A percentile compares a stretch with the other conserved stretches of the same genome.
Evolutionary conservation across 768 basidiomycete genomes (phyloP).

Genomic region (Auriscalpium microsporum): DNA sequence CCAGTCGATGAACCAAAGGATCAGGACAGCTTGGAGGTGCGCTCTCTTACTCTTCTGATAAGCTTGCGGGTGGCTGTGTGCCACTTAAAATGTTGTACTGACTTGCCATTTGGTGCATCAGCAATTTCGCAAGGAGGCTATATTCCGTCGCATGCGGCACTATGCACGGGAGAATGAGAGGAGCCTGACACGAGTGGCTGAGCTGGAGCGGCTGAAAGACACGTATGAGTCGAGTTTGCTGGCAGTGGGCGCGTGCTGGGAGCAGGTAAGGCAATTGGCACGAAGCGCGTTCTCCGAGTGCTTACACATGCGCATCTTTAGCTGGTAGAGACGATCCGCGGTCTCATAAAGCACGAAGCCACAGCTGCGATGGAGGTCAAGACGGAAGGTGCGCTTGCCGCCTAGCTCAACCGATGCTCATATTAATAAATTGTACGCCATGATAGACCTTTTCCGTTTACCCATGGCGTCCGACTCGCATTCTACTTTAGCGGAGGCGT

Average conservation of each 20-base stretch:
- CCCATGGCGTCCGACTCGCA: conserved; percentile 4
- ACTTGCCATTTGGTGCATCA: conserved; percentile 19
- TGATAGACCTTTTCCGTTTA: neutral
- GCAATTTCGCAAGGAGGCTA: conserved; percentile 83
- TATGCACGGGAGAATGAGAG: conserved; percentile 72
- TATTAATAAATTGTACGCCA: too few species aligned
- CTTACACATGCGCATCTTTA: conserved; percentile 19
- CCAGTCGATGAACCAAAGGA: conserved; percentile 18
- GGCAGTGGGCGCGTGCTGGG: conserved; percentile 74
- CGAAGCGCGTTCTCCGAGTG: neutral
- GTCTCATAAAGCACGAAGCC: conserved; percentile 46
- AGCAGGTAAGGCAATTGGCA: conserved; percentile 42
- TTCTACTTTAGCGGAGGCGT: conserved; percentile 27
- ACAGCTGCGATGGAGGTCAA: conserved; percentile 31
- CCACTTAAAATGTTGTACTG: neutral
- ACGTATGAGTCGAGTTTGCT: conserved; percentile 64
- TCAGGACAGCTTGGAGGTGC: conserved; percentile 57
- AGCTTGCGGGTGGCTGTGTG: neutral
- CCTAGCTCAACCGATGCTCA: too few species aligned
- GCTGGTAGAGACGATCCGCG: conserved; percentile 60
- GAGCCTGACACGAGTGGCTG: conserved; percentile 47
- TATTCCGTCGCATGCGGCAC: conserved; percentile 77
- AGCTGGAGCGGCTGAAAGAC: conserved; percentile 56
- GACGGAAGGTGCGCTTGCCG: conserved; percentile 9
- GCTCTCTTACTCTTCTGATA: neutral